Base-by-base conservation (phyloP, 1,284 basidiomycete genomes). In the Hemileia vastatrix region DNA sequence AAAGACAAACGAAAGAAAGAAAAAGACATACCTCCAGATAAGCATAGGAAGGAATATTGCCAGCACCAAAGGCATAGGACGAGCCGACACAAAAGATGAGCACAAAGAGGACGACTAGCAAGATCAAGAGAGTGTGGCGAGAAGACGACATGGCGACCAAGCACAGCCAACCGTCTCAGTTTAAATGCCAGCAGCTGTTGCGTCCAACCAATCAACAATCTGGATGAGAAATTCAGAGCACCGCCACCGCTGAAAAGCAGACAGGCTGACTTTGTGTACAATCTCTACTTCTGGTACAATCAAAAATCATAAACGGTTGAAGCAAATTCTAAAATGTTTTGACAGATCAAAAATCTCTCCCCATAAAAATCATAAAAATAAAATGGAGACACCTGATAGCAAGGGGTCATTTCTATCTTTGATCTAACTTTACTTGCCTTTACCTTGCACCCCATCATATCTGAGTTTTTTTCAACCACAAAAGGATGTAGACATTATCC, bases 41-140 rank as follows among this genome's bases (percentile, higher is more conserved):
- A 9, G 65, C 56, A 50, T 58, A 70, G 6, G 64, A 49, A 1
- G 70, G 70, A 21, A 72, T 71, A 65, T 71, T 71, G 47, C 71
- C 71, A 6, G 71, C 70, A 0, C 70, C 68, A 32, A 70, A 70
- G 5, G 44, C 57, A 24, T 44, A 33, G 31, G 57, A 49, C 11
- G 44, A 21, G 33, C 54, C 50, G 51, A 59, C 48, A 21, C 56
- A 27, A 31, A 64, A 54, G 57, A 54, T 56, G 24, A 64, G 23
- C 5, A 64, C 33, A 24, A 63, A 27, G 19, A 40, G 51, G 48
- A 49, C 40, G 33, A 56, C 15, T n/a, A 63, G n/a, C n/a, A n/a
- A n/a, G n/a, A n/a, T n/a, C n/a, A n/a, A n/a, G n/a, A n/a, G n/a
- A n/a, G n/a, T n/a, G n/a, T n/a, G n/a, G n/a, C n/a, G n/a, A n/a